Evolutionary conservation across 1,284 basidiomycete species (phyloP), one percentile per base, ranked within the genome.

Genomic region (Somion occarium): DNA sequence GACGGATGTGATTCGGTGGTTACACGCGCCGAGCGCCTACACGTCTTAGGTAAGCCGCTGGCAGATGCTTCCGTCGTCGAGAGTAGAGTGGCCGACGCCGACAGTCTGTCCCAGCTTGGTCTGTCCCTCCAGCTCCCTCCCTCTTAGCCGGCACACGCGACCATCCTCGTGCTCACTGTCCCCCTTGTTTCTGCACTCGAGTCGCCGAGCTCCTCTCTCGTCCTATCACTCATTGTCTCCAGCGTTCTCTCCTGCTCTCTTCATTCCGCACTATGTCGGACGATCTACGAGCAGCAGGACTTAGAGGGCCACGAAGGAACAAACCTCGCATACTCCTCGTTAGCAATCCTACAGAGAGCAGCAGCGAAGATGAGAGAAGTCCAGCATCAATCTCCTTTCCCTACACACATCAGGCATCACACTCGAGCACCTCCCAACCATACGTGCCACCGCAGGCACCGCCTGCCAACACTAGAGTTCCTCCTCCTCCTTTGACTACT

Each of bases 301-400:
- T 44, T 34, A 62, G 55, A 48, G 49, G 49, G 13, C 41, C 44
- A 9, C 59, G 58, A 42, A 57, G 52, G 30, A 53, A 42, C 1
- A 52, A n/a, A 22, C 62, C 58, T 22, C 62, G 63, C 50, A 63
- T 77, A 50, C 74, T 84, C 46, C 74, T 79, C 63, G 74, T 87
- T 57, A 74, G 76, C 52, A 87, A 87, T 62, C 80, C 79, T 12
- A 73, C 76, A 60, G 60, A 58, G 44, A 72, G 74, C 57, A 73
- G 72, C 59, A 74, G 76, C 60, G 75, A 75, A 25, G 73, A 73
- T 46, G 69, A 68, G 50, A 56, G 30, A 15, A 50, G 45, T 56
- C 34, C 38, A 51, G 43, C 5, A 18, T 34, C 23, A 27, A 15
- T 27, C 34, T 43, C 22, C 25, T 34, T 49, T 26, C 25, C 53